Conservation (phyloP, 306 rosid species). For the Ormosia emarginata region DNA sequence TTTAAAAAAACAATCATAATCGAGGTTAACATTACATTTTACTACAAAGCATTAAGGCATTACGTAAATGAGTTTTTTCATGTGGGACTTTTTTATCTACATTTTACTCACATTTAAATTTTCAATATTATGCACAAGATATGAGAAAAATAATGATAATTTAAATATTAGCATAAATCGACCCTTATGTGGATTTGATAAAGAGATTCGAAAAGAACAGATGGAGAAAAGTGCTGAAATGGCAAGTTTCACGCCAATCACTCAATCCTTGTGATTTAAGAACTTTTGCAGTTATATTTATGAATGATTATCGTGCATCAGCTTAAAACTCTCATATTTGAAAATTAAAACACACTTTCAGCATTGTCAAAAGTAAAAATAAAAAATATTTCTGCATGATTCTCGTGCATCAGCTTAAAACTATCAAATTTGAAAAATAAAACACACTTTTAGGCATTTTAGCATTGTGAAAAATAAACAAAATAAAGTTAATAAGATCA, state of each 20-base stretch:
- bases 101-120: too few relatives aligned
- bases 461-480: not conserved
- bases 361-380: not conserved
- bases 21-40: too few relatives aligned
- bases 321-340: not conserved
- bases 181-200: not conserved
- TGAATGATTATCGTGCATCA: constrained; percentile 1
- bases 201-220: not conserved
- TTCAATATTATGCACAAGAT: not conserved
- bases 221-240: not conserved
- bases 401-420: not conserved
- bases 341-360: not conserved
- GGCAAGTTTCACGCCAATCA: constrained; percentile 10
- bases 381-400: not conserved
- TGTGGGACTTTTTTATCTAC: too few relatives aligned
- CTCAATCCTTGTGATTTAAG: constrained; percentile 4
- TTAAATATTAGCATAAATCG: not conserved
- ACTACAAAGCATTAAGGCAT: too few relatives aligned
- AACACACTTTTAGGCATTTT: not conserved
- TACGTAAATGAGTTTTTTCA: too few relatives aligned
- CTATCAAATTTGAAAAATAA: not conserved
- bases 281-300: not conserved
- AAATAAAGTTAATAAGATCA: not conserved
- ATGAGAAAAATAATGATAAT: not conserved
- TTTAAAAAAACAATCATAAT: too few relatives aligned